Base-by-base conservation (phyloP, 1,284 basidiomycete species). In the Phylloboletellus chloephorus region DNA sequence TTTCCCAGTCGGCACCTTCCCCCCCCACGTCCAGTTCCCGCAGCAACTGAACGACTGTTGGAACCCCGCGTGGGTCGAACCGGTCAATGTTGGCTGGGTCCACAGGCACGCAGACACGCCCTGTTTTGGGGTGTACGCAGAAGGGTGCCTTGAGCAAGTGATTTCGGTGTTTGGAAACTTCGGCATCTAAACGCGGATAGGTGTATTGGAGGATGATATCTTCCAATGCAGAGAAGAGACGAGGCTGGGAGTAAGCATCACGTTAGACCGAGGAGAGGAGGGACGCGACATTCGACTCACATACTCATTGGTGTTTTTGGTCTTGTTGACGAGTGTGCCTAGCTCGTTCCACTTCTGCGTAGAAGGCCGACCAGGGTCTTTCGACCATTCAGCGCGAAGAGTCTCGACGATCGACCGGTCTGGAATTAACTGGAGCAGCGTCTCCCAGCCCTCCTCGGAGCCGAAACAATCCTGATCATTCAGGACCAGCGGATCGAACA, bases 101-200 rank as follows among this genome's bases (percentile, higher is more conserved):
- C 21, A 98, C 71, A 1, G 96, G 96, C 0, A 98, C 90, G 64
- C 95, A 99, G 8, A 99, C 81, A 29, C 93, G 79, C 1, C 94
- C 94, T 2, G 96, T 98, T 48, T 91, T 91, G 0, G 96, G 95
- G 64, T 99, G 95, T 0, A 98, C 73, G 59, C 93, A 96, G 65
- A 99, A 98, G 0, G 96, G 96, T 19, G 91, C 85, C 65, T 99
- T 99, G 48, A 99, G 79, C 69, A 99, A 76, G 68, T 99, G 96
- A 67, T 98, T 98, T 43, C 93, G 77, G 57, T 95, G 91, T 59
- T 98, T 96, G 2, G 93, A 94, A 11, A 99, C 95, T 63, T 98
- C 95, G 5, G 90, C 85, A 63, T 99, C 95, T 47, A 99, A 79
- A 12, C 95, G 82, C 2, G 96, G 95, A 62, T 98, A 98, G 0